A percentile compares a stretch with the other conserved stretches of the same genome.
phyloP scores from a whole-genome alignment of 2,329 filamentous ascomycete genomes.

The Penicillium hordei region DNA sequence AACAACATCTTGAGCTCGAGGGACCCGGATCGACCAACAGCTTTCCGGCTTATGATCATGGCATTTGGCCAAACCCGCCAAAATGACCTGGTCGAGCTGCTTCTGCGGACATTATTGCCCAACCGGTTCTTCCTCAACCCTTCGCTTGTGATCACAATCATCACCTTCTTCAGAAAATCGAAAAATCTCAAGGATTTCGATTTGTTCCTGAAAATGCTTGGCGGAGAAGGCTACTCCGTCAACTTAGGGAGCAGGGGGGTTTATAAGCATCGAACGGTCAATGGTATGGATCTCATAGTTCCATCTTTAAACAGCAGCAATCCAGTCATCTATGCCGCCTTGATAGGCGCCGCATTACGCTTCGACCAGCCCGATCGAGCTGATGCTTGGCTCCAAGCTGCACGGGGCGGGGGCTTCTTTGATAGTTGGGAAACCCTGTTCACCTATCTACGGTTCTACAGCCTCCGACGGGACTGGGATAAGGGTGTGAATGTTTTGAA shows the following conservation, averaged over 20 bases:
- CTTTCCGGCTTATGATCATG: constrained; percentile 37
- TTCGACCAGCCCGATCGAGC: constrained; percentile 44
- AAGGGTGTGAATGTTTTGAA: constrained; percentile 35
- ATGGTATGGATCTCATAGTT: constrained; percentile 38
- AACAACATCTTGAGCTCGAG: constrained; percentile 36
- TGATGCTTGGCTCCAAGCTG: constrained; percentile 42
- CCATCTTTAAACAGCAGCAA: constrained; percentile 38
- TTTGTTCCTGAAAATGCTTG: constrained; percentile 39
- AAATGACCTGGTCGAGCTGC: constrained; percentile 42
- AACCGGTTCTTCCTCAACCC: constrained; percentile 38
- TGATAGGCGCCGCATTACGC: constrained; percentile 40
- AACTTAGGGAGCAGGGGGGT: constrained; percentile 32
- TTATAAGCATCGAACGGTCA: constrained; percentile 32
- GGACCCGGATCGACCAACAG: constrained; percentile 39
- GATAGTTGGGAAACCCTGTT: constrained; percentile 40
- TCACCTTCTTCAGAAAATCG: constrained; percentile 41
- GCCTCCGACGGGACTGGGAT: constrained; percentile 38
- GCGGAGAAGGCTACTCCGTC: constrained; percentile 35
- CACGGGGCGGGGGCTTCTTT: constrained; percentile 37
- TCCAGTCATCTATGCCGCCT: constrained; percentile 35
- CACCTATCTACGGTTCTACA: constrained; percentile 41
- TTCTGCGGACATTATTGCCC: constrained; percentile 40
- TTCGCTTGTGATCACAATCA: constrained; percentile 38
- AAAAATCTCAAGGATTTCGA: constrained; percentile 45
- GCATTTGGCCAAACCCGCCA: constrained; percentile 40